Evolutionary conservation across 192 early-diverging fungal genomes (phyloP).

Genomic region (Backusella sp.): DNA sequence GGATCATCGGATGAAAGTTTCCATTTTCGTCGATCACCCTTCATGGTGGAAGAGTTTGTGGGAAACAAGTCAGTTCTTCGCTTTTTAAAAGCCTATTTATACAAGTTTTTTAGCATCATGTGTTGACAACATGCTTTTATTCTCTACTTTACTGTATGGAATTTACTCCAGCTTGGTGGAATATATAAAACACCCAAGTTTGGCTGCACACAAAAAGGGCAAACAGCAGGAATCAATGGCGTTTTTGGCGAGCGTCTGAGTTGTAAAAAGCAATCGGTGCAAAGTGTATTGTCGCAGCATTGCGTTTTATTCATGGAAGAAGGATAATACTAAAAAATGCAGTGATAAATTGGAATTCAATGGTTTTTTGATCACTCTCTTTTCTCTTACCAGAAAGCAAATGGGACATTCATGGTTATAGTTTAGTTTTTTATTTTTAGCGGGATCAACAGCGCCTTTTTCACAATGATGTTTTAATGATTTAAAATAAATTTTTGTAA

Average conservation of each 20-base stretch:
- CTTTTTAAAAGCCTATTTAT: constrained; percentile 2
- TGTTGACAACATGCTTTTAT: no score
- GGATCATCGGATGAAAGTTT: constrained; percentile 12
- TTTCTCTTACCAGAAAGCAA: constrained; percentile 32
- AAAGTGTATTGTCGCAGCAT: constrained; percentile 31
- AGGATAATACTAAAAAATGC: constrained; percentile 23
- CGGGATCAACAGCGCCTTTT: background rate
- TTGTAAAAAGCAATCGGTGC: constrained; percentile 35
- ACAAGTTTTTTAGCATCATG: background rate
- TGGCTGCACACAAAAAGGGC: constrained; percentile 29
- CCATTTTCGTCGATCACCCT: background rate
- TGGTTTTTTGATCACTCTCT: no score
- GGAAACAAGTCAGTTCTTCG: background rate
- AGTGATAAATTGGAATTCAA: background rate
- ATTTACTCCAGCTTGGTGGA: constrained; percentile 16
- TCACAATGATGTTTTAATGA: background rate
- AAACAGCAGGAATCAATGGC: constrained; percentile 11
- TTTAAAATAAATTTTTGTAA: background rate
- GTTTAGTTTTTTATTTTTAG: background rate
- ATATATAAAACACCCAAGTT: constrained; percentile 28
- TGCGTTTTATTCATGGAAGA: constrained; percentile 26
- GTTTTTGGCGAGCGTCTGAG: constrained; percentile 10
- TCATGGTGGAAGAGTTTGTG: background rate
- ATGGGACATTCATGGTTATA: constrained; percentile 28
- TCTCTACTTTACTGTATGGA: constrained; percentile 3